These are phyloP conservation scores for Metschnikowia lachancei DNA, from an alignment of 805 yeast species.

Conservation along the genomic window DNA sequence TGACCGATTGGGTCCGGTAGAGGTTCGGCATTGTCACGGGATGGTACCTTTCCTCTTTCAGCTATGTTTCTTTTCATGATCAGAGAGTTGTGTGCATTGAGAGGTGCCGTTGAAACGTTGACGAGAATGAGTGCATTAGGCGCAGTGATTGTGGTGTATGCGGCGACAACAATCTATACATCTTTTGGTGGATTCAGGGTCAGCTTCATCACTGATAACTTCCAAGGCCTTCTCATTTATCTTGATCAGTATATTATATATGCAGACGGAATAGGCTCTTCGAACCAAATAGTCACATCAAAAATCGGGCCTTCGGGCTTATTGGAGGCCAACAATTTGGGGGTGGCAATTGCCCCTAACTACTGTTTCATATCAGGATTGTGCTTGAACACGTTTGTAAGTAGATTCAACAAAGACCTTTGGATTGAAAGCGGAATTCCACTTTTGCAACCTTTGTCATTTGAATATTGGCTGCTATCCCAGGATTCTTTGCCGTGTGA, in stretches of 20 bases:
- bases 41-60: constrained; percentile 72
- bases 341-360: constrained; percentile 89
- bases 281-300: constrained; percentile 61
- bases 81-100: constrained; percentile 78
- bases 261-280: constrained; percentile 73
- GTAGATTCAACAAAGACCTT: constrained; percentile 72
- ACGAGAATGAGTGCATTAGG: constrained; percentile 80
- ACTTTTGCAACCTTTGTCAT: constrained; percentile 61
- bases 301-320: constrained; percentile 63
- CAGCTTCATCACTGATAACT: constrained; percentile 81
- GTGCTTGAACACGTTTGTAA: constrained; percentile 92
- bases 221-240: constrained; percentile 77
- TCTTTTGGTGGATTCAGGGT: constrained; percentile 86
- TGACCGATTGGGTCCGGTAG: constrained; percentile 89
- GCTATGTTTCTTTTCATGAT: constrained; percentile 87
- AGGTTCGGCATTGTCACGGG: constrained; percentile 74
- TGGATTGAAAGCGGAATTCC: constrained; percentile 70
- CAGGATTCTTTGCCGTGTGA: constrained; percentile 92
- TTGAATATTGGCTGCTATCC: constrained; percentile 69
- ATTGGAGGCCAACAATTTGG: constrained; percentile 63
- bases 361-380: constrained; percentile 89
- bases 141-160: constrained; percentile 79
- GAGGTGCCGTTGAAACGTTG: constrained; percentile 70
- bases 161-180: constrained; percentile 83
- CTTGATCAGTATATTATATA: constrained; percentile 67